phyloP scores from a whole-genome alignment of 306 rosid genomes.

The Casuarina glauca region DNA sequence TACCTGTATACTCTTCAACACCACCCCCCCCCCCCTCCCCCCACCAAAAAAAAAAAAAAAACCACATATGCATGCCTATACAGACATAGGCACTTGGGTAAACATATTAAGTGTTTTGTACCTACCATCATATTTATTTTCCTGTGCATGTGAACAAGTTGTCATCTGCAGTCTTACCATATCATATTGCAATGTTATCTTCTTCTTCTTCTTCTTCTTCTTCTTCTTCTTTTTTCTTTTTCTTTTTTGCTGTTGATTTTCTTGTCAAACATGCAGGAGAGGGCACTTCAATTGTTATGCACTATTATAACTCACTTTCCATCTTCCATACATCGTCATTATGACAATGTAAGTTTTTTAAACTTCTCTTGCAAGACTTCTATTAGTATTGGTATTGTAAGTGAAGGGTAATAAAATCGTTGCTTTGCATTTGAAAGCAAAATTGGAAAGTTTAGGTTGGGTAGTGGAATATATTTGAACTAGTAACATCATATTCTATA shows the following conservation, averaged over 20 bases:
- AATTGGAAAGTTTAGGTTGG: neutral
- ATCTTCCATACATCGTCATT: slow-evolving; percentile 61
- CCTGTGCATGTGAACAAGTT: neutral
- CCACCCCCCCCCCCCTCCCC: too few species aligned
- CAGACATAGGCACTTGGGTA: neutral
- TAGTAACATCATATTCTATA: neutral
- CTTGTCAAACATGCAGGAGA: slow-evolving; percentile 59
- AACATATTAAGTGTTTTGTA: neutral
- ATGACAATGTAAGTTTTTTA: slow-evolving; percentile 63
- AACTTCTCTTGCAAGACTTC: slow-evolving; percentile 16
- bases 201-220: too few species aligned
- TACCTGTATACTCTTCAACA: too few species aligned
- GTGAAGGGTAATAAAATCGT: too few species aligned
- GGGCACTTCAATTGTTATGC: slow-evolving; percentile 60
- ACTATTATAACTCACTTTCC: slow-evolving; percentile 59
- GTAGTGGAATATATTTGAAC: neutral
- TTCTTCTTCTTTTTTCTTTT: too few species aligned
- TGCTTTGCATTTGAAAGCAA: neutral
- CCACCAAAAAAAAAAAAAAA: too few species aligned
- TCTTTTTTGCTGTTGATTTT: neutral
- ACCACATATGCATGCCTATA: neutral
- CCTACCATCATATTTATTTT: too few species aligned
- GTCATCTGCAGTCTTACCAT: neutral
- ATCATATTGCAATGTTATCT: neutral
- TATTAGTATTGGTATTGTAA: neutral